phyloP scores from a whole-genome alignment of 495 filamentous ascomycete genomes.

The Penicillium waksmanii region DNA sequence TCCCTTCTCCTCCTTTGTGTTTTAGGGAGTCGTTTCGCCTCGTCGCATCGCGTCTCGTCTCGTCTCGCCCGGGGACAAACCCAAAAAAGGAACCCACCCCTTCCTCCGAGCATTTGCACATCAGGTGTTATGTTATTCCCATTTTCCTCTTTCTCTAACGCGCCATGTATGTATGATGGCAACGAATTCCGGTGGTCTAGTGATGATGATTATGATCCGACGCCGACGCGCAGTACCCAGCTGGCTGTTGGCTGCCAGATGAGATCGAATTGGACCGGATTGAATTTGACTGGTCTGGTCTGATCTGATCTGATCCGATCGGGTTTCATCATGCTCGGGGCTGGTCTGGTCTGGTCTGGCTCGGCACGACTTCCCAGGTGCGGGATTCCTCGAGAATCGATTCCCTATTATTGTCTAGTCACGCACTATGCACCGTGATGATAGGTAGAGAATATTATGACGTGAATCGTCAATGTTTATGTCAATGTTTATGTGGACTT shows the following conservation, averaged over 20 bases:
- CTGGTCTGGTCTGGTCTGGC: too few relatives aligned
- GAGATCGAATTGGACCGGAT: neutral
- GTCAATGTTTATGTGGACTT: neutral
- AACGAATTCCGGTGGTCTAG: conserved; percentile 22
- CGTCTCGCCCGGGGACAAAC: conserved; percentile 14
- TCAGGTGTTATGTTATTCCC: conserved; percentile 16
- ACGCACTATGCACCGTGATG: conserved; percentile 12
- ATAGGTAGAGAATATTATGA: neutral
- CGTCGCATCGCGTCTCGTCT: too few relatives aligned
- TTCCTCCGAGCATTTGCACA: conserved; percentile 30
- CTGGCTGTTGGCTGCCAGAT: too few relatives aligned
- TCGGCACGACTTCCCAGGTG: neutral
- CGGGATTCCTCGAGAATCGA: neutral
- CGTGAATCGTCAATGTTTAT: neutral
- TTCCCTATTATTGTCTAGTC: neutral
- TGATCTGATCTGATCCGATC: neutral
- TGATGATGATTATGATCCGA: conserved; percentile 33
- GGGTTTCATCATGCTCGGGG: too few relatives aligned
- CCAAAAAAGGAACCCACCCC: conserved; percentile 16
- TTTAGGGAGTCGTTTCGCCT: neutral
- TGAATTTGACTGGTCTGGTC: neutral
- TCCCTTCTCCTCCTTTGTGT: conserved; percentile 2
- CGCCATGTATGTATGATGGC: conserved; percentile 30
- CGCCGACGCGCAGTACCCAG: conserved; percentile 4
- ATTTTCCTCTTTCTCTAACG: conserved; percentile 19